Conservation (phyloP, 2,329 filamentous ascomycete species). For the Tolypocladium ovalisporum region DNA sequence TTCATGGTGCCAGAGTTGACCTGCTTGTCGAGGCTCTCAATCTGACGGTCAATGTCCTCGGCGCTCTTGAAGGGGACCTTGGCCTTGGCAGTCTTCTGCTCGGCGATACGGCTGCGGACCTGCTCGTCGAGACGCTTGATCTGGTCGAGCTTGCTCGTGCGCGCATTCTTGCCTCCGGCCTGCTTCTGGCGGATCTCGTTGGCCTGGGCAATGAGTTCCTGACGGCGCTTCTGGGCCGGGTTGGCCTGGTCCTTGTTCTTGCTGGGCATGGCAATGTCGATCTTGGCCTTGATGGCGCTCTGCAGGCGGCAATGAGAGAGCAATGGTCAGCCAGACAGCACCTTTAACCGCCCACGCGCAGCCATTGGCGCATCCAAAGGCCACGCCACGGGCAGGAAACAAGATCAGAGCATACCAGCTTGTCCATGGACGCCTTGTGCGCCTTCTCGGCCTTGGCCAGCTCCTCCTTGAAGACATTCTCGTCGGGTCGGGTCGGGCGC, state of each 20-base stretch:
- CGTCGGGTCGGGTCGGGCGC: slow-evolving; percentile 80
- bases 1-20: slow-evolving; percentile 88
- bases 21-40: slow-evolving; percentile 68
- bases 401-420: slow-evolving; percentile 22
- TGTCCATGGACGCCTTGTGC: slow-evolving; percentile 64
- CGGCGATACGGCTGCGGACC: slow-evolving; percentile 70
- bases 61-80: slow-evolving; percentile 77
- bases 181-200: slow-evolving; percentile 81
- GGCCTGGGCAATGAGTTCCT: slow-evolving; percentile 74
- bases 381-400: background rate
- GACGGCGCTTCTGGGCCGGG: slow-evolving; percentile 69
- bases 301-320: slow-evolving; percentile 26
- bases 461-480: slow-evolving; percentile 69
- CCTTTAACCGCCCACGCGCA: background rate
- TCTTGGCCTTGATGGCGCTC: slow-evolving; percentile 80
- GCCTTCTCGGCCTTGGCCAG: slow-evolving; percentile 80
- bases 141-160: slow-evolving; percentile 70
- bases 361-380: background rate
- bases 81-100: slow-evolving; percentile 77
- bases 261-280: slow-evolving; percentile 69
- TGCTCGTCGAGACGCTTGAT: slow-evolving; percentile 87
- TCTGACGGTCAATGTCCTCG: slow-evolving; percentile 80
- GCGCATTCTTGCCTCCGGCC: slow-evolving; percentile 73
- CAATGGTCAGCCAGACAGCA: background rate
- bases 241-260: slow-evolving; percentile 69